These are phyloP conservation scores for Stromatinia cepivora DNA, from an alignment of 2,329 filamentous ascomycete genomes.

Conservation along the genomic window DNA sequence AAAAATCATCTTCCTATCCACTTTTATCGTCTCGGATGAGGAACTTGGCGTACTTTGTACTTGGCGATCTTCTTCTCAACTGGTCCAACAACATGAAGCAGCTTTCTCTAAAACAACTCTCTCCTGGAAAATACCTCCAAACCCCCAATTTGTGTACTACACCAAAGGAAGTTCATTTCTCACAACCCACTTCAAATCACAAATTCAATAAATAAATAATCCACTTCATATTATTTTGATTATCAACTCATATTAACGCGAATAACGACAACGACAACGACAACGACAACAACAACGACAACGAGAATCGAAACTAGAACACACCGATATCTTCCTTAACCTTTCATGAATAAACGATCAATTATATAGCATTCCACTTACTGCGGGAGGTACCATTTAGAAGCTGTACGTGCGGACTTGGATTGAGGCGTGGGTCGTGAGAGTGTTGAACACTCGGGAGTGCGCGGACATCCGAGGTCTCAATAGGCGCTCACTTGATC, in stretches of 20 bases:
- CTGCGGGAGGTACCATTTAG: neutral
- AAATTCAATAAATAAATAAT: neutral
- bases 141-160: neutral
- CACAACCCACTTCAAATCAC: neutral
- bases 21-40: constrained; percentile 11
- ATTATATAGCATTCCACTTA: constrained; percentile 5
- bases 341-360: constrained; percentile 6
- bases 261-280: neutral
- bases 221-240: neutral
- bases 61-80: constrained; percentile 14
- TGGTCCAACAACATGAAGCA: neutral
- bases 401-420: neutral
- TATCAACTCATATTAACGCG: neutral
- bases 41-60: constrained; percentile 1
- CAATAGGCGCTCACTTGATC: constrained; percentile 15
- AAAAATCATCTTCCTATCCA: neutral
- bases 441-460: constrained; percentile 23
- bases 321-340: neutral
- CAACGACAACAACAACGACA: neutral
- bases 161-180: neutral
- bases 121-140: constrained; percentile 16
- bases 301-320: neutral
- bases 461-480: constrained; percentile 18
- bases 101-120: constrained; percentile 12
- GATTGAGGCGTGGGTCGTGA: constrained; percentile 11